phyloP scores from a whole-genome alignment of 2,329 filamentous ascomycete genomes.

The Penicillium sp. region DNA sequence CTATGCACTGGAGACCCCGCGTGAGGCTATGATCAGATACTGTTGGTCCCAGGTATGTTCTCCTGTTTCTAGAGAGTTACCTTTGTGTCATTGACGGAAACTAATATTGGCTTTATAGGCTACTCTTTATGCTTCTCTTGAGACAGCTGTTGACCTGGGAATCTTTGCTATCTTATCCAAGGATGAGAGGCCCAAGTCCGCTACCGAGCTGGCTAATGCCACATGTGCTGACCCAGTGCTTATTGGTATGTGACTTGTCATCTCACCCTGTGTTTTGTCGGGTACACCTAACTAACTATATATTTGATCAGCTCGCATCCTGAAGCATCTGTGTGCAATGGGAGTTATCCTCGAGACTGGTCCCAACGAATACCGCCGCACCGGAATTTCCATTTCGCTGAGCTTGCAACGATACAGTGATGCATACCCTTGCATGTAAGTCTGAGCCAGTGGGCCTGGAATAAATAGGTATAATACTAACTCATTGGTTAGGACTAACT shows the following conservation, averaged over 20 bases:
- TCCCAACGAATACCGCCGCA: slow-evolving; percentile 35
- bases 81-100: neutral
- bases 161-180: slow-evolving; percentile 24
- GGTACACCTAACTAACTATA: neutral
- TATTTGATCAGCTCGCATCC: slow-evolving; percentile 25
- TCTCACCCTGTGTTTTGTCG: neutral
- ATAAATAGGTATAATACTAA: neutral
- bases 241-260: slow-evolving; percentile 17
- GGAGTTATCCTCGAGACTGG: slow-evolving; percentile 36
- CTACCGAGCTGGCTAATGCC: slow-evolving; percentile 20
- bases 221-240: slow-evolving; percentile 20
- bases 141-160: slow-evolving; percentile 25
- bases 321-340: slow-evolving; percentile 40
- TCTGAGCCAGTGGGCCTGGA: neutral
- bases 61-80: neutral
- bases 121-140: slow-evolving; percentile 23
- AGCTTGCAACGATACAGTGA: slow-evolving; percentile 18
- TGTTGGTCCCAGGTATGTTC: slow-evolving; percentile 17
- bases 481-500: slow-evolving; percentile 23
- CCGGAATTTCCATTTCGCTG: slow-evolving; percentile 34
- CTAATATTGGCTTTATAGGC: neutral
- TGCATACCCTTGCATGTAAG: slow-evolving; percentile 28
- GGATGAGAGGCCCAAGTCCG: slow-evolving; percentile 25
- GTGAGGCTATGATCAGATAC: slow-evolving; percentile 18
- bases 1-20: slow-evolving; percentile 20